phyloP scores from a whole-genome alignment of 768 basidiomycete species.

The Psilocybe sp. region DNA sequence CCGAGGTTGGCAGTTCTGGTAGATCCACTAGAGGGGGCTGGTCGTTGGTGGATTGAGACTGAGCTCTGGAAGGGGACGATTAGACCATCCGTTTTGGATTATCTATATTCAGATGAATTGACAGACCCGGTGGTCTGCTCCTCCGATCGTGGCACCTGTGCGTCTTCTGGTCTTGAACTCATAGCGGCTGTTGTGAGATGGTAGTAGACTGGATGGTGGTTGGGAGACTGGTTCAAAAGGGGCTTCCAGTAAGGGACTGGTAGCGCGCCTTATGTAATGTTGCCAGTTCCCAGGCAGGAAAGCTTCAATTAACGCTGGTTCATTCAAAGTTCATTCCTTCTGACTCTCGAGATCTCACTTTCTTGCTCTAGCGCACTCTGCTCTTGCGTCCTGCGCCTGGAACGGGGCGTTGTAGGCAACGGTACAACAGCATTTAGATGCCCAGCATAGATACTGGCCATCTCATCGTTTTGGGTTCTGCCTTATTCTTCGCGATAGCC shows the following conservation, averaged over 20 bases:
- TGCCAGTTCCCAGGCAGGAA: no score
- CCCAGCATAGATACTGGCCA: conserved; percentile 36
- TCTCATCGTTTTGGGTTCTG: conserved; percentile 42
- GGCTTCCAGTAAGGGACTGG: no score
- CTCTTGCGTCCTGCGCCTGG: no score
- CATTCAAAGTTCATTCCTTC: no score
- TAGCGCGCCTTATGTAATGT: no score
- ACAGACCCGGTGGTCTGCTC: conserved; percentile 33
- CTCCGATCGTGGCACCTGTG: conserved; percentile 6
- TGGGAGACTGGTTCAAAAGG: background rate
- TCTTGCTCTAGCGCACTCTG: no score
- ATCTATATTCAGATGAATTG: conserved; percentile 15
- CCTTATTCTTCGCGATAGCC: conserved; percentile 53
- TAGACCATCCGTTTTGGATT: conserved; percentile 23
- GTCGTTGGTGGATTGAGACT: conserved; percentile 2
- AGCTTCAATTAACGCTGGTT: no score
- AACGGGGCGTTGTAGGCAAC: no score
- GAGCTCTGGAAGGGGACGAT: conserved; percentile 25
- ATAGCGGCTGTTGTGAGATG: conserved; percentile 13
- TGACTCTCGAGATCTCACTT: no score
- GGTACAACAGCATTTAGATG: conserved; percentile 3
- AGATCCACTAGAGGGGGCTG: conserved; percentile 9
- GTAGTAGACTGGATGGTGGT: conserved; percentile 1
- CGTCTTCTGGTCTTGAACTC: conserved; percentile 20
- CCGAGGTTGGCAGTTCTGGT: conserved; percentile 52